Percentiles rank a stretch among this genome's conserved stretches.
Evolutionary conservation across 139 green algal species (phyloP).

Genomic region (Pleodorina starrii): DNA sequence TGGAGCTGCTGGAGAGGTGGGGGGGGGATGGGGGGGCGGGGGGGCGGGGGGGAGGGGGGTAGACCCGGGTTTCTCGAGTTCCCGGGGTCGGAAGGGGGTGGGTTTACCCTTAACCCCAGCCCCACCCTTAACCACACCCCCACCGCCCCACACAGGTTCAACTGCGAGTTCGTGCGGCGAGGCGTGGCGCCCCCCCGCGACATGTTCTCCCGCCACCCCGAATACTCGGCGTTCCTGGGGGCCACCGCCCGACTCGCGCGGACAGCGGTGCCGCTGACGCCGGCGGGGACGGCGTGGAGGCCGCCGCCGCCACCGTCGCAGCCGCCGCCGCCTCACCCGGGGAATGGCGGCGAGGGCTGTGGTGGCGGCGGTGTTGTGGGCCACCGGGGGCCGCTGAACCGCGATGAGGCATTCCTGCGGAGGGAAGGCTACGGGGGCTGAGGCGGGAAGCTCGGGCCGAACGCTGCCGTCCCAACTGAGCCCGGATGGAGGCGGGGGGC

Average conservation of each 20-base stretch:
- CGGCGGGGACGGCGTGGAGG: background rate
- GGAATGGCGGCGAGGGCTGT: too few relatives aligned
- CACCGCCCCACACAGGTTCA: background rate
- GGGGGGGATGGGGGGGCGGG: background rate
- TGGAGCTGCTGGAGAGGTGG: background rate
- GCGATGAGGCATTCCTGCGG: background rate
- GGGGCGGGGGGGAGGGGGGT: too few relatives aligned
- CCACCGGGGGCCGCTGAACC: background rate
- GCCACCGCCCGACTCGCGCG: constrained; percentile 23
- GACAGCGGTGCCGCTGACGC: background rate
- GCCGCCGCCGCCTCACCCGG: too few relatives aligned
- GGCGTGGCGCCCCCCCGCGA: constrained; percentile 28
- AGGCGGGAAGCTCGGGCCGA: too few relatives aligned
- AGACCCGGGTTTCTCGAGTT: too few relatives aligned
- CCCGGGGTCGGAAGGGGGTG: too few relatives aligned
- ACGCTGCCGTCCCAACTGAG: too few relatives aligned
- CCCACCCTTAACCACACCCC: background rate
- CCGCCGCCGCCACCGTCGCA: background rate
- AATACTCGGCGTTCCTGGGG: constrained; percentile 3
- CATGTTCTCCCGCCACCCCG: constrained; percentile 14
- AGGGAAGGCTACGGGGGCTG: too few relatives aligned
- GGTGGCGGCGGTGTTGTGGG: background rate
- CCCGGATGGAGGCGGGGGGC: too few relatives aligned
- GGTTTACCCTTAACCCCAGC: background rate
- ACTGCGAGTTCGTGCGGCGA: background rate